phyloP scores from a whole-genome alignment of 352 stramenopile species.

The Globisporangium spiculum region DNA sequence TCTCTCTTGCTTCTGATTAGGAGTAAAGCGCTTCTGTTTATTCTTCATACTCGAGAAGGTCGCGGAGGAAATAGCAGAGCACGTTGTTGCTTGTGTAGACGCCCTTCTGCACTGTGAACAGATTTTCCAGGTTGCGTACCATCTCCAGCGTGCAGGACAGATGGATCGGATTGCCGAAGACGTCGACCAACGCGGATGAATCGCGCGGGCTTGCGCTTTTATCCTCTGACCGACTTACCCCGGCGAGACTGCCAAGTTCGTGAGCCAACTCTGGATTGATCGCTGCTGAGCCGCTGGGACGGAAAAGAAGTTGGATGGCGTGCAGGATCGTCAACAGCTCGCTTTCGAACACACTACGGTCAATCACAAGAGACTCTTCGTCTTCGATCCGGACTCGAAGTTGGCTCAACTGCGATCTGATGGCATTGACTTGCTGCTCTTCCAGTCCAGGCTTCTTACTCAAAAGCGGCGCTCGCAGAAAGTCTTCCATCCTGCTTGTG shows the following conservation, averaged over 20 bases:
- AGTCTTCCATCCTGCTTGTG: constrained; percentile 39
- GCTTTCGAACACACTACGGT: constrained; percentile 30
- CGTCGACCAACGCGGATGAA: constrained; percentile 21
- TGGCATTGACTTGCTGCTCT: constrained; percentile 23
- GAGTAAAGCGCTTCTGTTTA: not conserved
- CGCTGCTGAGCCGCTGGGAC: not conserved
- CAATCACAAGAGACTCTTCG: constrained; percentile 51
- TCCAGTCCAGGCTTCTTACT: constrained; percentile 42
- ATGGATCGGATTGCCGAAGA: constrained; percentile 45
- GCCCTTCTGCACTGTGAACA: constrained; percentile 48
- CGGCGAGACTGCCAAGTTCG: not conserved
- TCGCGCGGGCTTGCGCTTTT: not conserved
- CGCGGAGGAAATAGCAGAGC: constrained; percentile 71
- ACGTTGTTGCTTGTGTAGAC: constrained; percentile 41
- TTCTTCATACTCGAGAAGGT: constrained; percentile 43
- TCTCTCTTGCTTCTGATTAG: not conserved
- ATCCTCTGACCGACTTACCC: too few relatives aligned
- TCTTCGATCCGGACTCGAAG: constrained; percentile 67
- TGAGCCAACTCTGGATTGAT: not conserved
- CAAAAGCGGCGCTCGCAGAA: constrained; percentile 45
- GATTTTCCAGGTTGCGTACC: constrained; percentile 41
- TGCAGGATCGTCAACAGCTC: constrained; percentile 29
- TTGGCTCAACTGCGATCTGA: constrained; percentile 35
- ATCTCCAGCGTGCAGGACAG: constrained; percentile 45
- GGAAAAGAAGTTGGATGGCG: constrained; percentile 43